Evolutionary conservation across 176 grass and related monocot species (phyloP), one percentile per base, ranked within the genome.

Genomic region (Phoenix dactylifera): DNA sequence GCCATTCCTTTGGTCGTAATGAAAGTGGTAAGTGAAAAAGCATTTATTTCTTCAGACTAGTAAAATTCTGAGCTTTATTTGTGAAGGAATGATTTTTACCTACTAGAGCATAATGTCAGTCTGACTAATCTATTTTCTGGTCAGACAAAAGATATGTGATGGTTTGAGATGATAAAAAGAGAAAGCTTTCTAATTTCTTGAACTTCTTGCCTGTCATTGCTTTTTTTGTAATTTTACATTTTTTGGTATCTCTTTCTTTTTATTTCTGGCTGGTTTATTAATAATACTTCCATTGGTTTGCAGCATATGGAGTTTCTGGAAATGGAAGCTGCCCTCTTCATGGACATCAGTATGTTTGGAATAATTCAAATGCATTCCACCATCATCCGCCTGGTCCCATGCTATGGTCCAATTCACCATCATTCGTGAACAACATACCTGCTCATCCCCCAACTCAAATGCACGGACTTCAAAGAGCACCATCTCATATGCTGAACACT

Each of bases 301-400:
- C 74, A 95, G 90, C 63, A 51, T 54, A 71, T 73, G 90, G 82
- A 7, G 74, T 86, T 85, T 80, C 89, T 56, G 80, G 77, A 89
- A 87, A 23, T 74, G 90, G 86, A 73, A 86, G 83, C 22, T 77
- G 74, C 18, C 58, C 83, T 57, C 74, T 79, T 51, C 72, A 72
- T 76, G 77, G 83, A 39, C 79, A 78, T 51, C 74, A 89, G 18
- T 75, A 89, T 68, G 60, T 71, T 67, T 95, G 90, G 86, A 90
- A 90, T 57, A 95, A 82, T 70, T 79, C 85, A 55, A 79, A 70
- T 56, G 68, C 69, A 29, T 77, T 77, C 55, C 86, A 60, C 14
- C 63, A 57, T 24, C 68, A 76, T 24, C 59, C 80, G 17, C 68
- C 67, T 65, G 70, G 83, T 29, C 66, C 70, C 22, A 68, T 79